These are phyloP conservation scores for Podospora pseudopauciseta DNA, from an alignment of 495 filamentous ascomycete genomes.

Conservation along the genomic window DNA sequence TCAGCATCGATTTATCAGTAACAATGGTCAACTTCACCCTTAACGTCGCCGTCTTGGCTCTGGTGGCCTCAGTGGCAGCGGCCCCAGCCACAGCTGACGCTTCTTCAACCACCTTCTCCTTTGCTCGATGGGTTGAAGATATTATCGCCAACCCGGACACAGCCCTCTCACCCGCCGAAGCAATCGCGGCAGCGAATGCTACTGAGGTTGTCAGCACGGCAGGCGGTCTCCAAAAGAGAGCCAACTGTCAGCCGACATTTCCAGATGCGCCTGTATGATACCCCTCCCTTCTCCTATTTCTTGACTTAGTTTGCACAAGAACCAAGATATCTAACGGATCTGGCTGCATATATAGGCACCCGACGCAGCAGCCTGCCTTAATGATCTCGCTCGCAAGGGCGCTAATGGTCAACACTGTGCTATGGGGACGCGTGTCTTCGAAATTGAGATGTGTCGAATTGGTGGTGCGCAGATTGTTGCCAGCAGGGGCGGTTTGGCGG, in stretches of 20 bases:
- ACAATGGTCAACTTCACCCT: neutral
- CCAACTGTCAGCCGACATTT: neutral
- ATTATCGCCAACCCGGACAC: neutral
- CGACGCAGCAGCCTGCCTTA: neutral
- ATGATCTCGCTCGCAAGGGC: neutral
- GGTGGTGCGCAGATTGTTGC: neutral
- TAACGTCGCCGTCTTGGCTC: neutral
- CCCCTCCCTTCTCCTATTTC: neutral
- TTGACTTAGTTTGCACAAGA: neutral
- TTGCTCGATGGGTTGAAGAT: neutral
- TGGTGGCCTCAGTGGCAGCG: neutral
- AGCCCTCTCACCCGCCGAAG: neutral
- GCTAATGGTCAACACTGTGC: neutral
- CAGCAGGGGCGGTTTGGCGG: neutral
- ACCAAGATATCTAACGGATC: neutral
- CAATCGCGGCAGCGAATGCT: neutral
- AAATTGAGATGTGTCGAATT: neutral
- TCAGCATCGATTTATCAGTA: too few relatives aligned
- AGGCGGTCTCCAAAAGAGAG: neutral
- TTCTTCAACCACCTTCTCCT: neutral
- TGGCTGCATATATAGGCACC: neutral
- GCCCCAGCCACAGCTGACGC: neutral
- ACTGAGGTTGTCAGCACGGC: neutral
- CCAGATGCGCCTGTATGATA: neutral
- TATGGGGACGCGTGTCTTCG: neutral